phyloP scores from a whole-genome alignment of 139 green algal species.

The Raphidocelis subcapitata region DNA sequence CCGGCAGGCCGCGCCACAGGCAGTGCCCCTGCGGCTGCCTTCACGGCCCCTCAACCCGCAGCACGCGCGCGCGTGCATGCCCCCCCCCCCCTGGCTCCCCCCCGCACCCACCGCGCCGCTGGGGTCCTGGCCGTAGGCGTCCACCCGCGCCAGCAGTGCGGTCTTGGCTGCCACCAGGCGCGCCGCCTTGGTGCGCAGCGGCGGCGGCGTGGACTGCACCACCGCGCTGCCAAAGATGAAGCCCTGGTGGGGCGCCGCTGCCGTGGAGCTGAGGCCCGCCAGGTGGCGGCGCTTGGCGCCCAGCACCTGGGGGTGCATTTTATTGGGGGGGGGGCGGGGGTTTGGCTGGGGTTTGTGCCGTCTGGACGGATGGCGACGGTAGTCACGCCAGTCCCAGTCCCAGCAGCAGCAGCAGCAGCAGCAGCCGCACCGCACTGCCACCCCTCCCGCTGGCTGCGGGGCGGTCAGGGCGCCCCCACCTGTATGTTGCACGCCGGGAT shows the following conservation, averaged over 20 bases:
- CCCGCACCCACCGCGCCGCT: constrained; percentile 6
- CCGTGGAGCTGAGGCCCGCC: constrained; percentile 76
- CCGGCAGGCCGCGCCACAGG: too few species aligned
- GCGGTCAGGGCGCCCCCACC: constrained; percentile 33
- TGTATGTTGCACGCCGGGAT: constrained; percentile 97
- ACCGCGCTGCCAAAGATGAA: constrained; percentile 73
- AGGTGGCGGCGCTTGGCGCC: constrained; percentile 86
- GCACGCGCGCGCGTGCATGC: too few species aligned
- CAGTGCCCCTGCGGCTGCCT: too few species aligned
- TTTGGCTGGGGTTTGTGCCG: not conserved
- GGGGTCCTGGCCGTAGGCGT: constrained; percentile 82
- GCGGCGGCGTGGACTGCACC: constrained; percentile 71
- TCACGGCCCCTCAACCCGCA: too few species aligned
- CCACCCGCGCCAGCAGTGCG: constrained; percentile 90
- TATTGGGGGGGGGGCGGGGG: not conserved
- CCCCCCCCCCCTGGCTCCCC: too few species aligned
- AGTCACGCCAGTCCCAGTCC: not conserved
- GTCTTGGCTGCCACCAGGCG: constrained; percentile 89
- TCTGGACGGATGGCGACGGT: too few species aligned
- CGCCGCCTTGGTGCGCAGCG: constrained; percentile 66
- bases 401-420: not conserved
- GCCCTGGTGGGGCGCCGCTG: constrained; percentile 71
- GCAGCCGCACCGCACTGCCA: not conserved
- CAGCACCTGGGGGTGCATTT: constrained; percentile 75
- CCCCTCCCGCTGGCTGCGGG: not conserved